A percentile compares a stretch with the other conserved stretches of the same genome.
These are phyloP conservation scores for Fusarium succisae DNA, from an alignment of 2,329 filamentous ascomycete genomes.

Conservation along the genomic window DNA sequence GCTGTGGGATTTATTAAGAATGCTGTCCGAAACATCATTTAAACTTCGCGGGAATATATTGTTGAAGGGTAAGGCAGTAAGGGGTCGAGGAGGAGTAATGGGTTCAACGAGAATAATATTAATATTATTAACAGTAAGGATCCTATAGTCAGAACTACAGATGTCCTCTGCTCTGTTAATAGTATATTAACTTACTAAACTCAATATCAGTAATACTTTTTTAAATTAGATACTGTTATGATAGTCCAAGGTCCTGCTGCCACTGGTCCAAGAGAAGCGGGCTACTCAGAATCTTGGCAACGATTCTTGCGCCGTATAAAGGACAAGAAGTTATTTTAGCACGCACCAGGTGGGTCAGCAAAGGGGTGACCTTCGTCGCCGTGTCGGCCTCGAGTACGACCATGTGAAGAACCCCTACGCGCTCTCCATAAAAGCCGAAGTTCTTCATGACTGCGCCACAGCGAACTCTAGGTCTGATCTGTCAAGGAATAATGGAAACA, in stretches of 20 bases:
- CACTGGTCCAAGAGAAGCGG: not conserved
- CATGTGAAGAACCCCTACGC: not conserved
- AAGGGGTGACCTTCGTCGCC: not conserved
- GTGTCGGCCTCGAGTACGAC: not conserved
- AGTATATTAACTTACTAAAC: too few species aligned
- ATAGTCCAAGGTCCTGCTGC: not conserved
- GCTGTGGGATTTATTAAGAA: not conserved
- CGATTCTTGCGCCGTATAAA: not conserved
- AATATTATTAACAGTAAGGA: rapidly evolving
- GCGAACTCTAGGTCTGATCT: not conserved
- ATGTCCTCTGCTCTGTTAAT: too few species aligned
- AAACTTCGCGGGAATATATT: not conserved
- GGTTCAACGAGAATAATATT: too few species aligned
- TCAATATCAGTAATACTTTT: too few species aligned
- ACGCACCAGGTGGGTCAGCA: not conserved
- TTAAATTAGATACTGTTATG: rapidly evolving
- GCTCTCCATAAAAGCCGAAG: not conserved
- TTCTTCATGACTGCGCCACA: not conserved
- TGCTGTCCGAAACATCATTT: not conserved
- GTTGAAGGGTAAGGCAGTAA: not conserved
- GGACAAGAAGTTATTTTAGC: not conserved
- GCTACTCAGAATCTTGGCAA: not conserved
- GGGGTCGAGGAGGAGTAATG: not conserved
- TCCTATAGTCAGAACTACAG: rapidly evolving
- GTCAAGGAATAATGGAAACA: not conserved